Evolutionary conservation across 208 protist genomes (phyloP).

Genomic region (Crithidia expoeki): DNA sequence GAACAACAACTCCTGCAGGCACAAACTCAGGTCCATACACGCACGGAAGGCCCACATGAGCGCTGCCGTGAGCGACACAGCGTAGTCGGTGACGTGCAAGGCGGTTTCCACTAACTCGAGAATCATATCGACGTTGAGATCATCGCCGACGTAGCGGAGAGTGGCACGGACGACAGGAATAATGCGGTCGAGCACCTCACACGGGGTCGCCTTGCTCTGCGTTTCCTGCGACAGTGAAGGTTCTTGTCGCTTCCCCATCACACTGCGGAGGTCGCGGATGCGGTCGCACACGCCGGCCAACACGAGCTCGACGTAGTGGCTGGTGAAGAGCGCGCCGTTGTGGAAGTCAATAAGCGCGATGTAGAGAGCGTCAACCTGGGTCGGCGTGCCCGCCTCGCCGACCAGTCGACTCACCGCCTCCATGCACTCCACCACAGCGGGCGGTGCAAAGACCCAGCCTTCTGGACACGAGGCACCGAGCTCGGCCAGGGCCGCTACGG

Average conservation of each 20-base stretch:
- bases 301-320: constrained; percentile 69
- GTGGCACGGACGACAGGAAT: constrained; percentile 54
- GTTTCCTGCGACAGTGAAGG: neutral
- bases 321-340: constrained; percentile 72
- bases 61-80: constrained; percentile 27
- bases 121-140: constrained; percentile 82
- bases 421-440: constrained; percentile 45
- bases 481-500: constrained; percentile 46
- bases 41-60: constrained; percentile 27
- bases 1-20: constrained; percentile 62
- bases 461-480: constrained; percentile 60
- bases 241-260: neutral
- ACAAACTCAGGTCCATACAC: constrained; percentile 29
- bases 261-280: constrained; percentile 30
- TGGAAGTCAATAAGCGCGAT: constrained; percentile 67
- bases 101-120: constrained; percentile 72
- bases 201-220: constrained; percentile 31
- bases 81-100: constrained; percentile 39
- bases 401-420: constrained; percentile 52
- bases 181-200: constrained; percentile 55
- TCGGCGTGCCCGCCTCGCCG: constrained; percentile 39
- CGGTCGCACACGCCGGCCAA: constrained; percentile 77
- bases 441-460: constrained; percentile 72
- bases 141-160: constrained; percentile 77
- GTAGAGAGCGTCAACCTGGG: constrained; percentile 65